phyloP scores from a whole-genome alignment of 2,329 filamentous ascomycete species.

The Aspergillus nomiae region DNA sequence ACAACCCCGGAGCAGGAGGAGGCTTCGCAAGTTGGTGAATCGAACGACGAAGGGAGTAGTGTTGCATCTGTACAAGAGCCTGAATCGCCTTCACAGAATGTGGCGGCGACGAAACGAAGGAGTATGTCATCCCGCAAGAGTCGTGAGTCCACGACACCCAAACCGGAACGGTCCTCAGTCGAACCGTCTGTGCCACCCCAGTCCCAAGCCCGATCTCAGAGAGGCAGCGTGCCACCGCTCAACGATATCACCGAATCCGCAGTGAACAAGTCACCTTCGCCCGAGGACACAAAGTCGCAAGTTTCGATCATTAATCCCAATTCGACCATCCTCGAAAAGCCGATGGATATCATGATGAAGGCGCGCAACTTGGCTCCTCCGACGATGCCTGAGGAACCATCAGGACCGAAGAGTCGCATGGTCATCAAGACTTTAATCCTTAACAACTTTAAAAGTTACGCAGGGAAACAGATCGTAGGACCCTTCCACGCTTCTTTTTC shows the following conservation, averaged over 20 bases:
- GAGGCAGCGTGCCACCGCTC: constrained; percentile 61
- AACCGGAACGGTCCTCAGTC: constrained; percentile 44
- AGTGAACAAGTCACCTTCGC: constrained; percentile 62
- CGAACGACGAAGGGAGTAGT: constrained; percentile 27
- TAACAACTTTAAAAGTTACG: constrained; percentile 99
- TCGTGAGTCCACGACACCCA: constrained; percentile 44
- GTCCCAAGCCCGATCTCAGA: constrained; percentile 36
- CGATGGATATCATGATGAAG: constrained; percentile 92
- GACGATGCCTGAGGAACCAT: constrained; percentile 67
- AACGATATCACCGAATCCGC: constrained; percentile 71
- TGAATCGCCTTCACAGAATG: constrained; percentile 57
- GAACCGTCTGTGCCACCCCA: constrained; percentile 58
- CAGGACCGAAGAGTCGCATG: constrained; percentile 77
- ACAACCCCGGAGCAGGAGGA: constrained; percentile 58
- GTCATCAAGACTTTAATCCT: constrained; percentile 91
- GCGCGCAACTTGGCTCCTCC: constrained; percentile 70
- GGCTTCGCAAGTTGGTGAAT: constrained; percentile 55
- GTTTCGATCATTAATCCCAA: constrained; percentile 70
- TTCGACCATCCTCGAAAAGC: constrained; percentile 78
- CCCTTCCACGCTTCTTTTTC: constrained; percentile 98
- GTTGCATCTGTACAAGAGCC: constrained; percentile 49
- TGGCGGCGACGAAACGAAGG: constrained; percentile 66
- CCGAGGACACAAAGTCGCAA: constrained; percentile 49
- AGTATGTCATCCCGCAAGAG: constrained; percentile 52
- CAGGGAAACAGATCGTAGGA: constrained; percentile 89